phyloP scores from a whole-genome alignment of 257 asterid species.

The Jacaranda mimosifolia region DNA sequence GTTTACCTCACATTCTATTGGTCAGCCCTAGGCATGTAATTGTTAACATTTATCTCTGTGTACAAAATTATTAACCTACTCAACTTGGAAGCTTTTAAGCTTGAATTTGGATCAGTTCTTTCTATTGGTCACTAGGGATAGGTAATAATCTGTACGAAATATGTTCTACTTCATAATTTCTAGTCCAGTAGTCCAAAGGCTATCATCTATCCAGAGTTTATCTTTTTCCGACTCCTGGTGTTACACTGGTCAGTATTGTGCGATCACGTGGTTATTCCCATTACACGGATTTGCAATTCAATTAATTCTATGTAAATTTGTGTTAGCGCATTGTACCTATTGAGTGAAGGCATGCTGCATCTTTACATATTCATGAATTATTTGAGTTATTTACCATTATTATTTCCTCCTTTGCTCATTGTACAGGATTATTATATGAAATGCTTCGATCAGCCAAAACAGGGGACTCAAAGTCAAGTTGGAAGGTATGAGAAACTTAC shows the following conservation, averaged over 20 bases:
- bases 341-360: conserved; percentile 5
- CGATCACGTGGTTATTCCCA: conserved; percentile 7
- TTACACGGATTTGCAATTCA: conserved; percentile 13
- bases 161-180: conserved; percentile 3
- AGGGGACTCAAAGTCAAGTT: conserved; percentile 89
- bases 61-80: conserved; percentile 14
- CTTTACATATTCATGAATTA: background rate
- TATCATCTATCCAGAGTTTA: background rate
- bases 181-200: conserved; percentile 10
- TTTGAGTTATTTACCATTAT: conserved; percentile 25
- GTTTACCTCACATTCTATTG: too few species aligned
- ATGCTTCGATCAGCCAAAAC: conserved; percentile 95
- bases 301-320: conserved; percentile 23
- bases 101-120: conserved; percentile 29
- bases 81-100: background rate
- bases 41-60: background rate
- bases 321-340: conserved; percentile 15
- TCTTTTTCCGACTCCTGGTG: conserved; percentile 19
- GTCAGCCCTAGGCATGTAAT: background rate
- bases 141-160: conserved; percentile 13
- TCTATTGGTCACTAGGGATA: background rate
- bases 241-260: conserved; percentile 6
- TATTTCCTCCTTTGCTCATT: conserved; percentile 28
- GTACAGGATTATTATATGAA: conserved; percentile 85
- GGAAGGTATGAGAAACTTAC: conserved; percentile 73